A percentile compares a stretch with the other conserved stretches of the same genome.
These are phyloP conservation scores for Syzygium jambos DNA, from an alignment of 345 rosid genomes.

Conservation along the genomic window DNA sequence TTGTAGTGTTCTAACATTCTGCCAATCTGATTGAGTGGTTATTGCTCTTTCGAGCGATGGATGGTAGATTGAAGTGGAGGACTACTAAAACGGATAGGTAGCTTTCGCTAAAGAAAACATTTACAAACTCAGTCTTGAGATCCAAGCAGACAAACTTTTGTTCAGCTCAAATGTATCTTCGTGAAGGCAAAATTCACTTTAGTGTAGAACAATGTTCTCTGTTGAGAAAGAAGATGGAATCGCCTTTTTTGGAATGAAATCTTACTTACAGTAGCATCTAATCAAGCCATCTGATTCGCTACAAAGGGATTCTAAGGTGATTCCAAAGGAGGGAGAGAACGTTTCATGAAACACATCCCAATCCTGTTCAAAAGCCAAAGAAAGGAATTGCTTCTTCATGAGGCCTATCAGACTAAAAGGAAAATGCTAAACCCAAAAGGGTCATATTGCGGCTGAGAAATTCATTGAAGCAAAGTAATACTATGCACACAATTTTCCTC, in stretches of 20 bases:
- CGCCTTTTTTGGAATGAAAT: background rate
- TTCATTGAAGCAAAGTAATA: conserved; percentile 34
- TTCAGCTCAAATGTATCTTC: background rate
- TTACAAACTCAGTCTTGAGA: background rate
- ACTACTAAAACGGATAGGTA: background rate
- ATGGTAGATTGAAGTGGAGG: background rate
- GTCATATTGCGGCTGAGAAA: conserved; percentile 39
- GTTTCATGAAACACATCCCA: background rate
- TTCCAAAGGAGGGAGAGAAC: background rate
- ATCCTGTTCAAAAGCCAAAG: conserved; percentile 21
- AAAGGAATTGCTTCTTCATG: conserved; percentile 58
- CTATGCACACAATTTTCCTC: background rate
- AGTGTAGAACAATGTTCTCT: background rate
- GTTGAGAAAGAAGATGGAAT: background rate
- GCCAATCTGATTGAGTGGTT: background rate
- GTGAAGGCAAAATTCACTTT: background rate
- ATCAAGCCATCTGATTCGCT: background rate
- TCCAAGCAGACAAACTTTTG: background rate
- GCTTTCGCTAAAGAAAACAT: background rate
- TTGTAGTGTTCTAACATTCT: background rate
- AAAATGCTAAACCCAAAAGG: conserved; percentile 49
- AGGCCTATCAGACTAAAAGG: conserved; percentile 14
- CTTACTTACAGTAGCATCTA: background rate
- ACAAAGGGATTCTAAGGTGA: background rate
- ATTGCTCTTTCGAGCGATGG: background rate